A percentile compares a stretch with the other conserved stretches of the same genome.
These are phyloP conservation scores for Phylloporus sp. DNA, from an alignment of 768 basidiomycete species.

Conservation along the genomic window DNA sequence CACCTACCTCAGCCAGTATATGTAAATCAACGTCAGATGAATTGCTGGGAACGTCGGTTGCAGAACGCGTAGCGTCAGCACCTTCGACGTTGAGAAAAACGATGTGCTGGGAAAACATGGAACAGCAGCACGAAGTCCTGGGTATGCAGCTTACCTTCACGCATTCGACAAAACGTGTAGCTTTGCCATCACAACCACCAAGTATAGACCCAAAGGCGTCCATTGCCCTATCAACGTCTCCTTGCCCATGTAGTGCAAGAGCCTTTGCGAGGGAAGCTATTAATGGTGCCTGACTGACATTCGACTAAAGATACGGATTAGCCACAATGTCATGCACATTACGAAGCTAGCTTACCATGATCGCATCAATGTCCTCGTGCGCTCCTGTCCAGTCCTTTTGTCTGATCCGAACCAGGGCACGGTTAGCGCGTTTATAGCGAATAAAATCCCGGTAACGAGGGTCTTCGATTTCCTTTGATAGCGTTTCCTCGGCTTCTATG, in stretches of 20 bases:
- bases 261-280: neutral
- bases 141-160: too few species aligned
- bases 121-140: too few species aligned
- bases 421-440: conserved; percentile 10
- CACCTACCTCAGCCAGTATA: neutral
- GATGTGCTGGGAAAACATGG: too few species aligned
- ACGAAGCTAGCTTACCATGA: neutral
- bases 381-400: conserved; percentile 3
- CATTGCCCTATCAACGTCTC: neutral
- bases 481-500: neutral
- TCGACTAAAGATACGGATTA: neutral
- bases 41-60: neutral
- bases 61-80: neutral
- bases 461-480: conserved; percentile 12
- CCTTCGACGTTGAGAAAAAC: neutral
- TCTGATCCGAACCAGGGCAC: conserved; percentile 13
- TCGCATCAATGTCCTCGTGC: conserved; percentile 1
- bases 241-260: neutral
- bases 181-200: too few species aligned
- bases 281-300: neutral
- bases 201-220: too few species aligned
- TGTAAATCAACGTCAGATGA: neutral
- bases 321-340: neutral
- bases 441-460: neutral
- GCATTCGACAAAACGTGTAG: too few species aligned